Evolutionary conservation across 2,329 filamentous ascomycete genomes (phyloP).

Genomic region (Penicillium sp.): DNA sequence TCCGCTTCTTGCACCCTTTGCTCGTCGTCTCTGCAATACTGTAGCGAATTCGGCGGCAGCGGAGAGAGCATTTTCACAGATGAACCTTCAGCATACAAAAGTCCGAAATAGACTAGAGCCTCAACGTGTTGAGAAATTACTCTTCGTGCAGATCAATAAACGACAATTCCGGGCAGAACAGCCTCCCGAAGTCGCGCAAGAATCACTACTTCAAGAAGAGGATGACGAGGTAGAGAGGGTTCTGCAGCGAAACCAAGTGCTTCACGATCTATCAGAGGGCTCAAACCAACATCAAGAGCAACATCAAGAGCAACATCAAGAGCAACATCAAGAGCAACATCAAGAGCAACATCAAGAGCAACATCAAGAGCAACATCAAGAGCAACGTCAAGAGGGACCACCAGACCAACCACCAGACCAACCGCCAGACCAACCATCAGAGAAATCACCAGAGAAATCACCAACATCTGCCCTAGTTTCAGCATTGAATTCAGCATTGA

Average conservation of each 20-base stretch:
- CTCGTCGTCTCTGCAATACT: constrained; percentile 3
- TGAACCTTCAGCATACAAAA: constrained; percentile 3
- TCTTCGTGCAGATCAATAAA: background rate
- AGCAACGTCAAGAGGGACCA: too few species aligned
- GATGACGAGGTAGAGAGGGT: background rate
- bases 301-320: too few species aligned
- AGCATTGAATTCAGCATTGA: background rate
- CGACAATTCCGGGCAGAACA: background rate
- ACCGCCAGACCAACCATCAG: background rate
- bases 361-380: too few species aligned
- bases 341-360: too few species aligned
- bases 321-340: too few species aligned
- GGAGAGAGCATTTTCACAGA: constrained; percentile 3
- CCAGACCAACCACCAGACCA: background rate
- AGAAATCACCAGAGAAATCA: background rate
- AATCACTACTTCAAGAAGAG: background rate
- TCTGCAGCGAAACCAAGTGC: background rate
- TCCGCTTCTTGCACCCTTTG: constrained; percentile 1
- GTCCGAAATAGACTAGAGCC: constrained; percentile 1
- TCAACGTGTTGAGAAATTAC: background rate
- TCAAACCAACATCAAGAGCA: too few species aligned
- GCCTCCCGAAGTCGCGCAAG: background rate
- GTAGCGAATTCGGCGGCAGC: constrained; percentile 1
- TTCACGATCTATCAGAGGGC: background rate
- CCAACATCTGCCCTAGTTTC: background rate